These are phyloP conservation scores for Talaromyces sp. DNA, from an alignment of 2,329 filamentous ascomycete genomes.

Conservation along the genomic window DNA sequence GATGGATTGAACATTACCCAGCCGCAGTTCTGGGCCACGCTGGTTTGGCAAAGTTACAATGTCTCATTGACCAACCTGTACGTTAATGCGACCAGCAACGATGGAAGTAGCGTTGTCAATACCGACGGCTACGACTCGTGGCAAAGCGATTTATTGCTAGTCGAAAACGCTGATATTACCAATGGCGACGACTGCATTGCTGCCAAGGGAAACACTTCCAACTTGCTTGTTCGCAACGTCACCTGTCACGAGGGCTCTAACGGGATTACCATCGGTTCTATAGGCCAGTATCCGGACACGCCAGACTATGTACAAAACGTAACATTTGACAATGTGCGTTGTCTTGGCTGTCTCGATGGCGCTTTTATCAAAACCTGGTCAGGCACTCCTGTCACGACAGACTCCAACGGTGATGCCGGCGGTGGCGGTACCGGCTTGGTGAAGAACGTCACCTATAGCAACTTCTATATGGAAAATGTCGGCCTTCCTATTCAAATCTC, in stretches of 20 bases:
- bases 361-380: slow-evolving; percentile 25
- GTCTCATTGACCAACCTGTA: slow-evolving; percentile 51
- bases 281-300: slow-evolving; percentile 34
- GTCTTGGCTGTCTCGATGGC: slow-evolving; percentile 17
- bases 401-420: slow-evolving; percentile 19
- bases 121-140: slow-evolving; percentile 51
- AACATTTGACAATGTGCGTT: slow-evolving; percentile 29
- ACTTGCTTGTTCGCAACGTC: slow-evolving; percentile 35
- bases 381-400: slow-evolving; percentile 14
- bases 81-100: slow-evolving; percentile 46
- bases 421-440: slow-evolving; percentile 20
- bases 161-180: slow-evolving; percentile 44
- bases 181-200: slow-evolving; percentile 35
- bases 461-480: slow-evolving; percentile 22
- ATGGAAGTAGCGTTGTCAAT: slow-evolving; percentile 45
- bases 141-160: slow-evolving; percentile 45
- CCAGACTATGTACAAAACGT: slow-evolving; percentile 36
- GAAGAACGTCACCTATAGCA: slow-evolving; percentile 20
- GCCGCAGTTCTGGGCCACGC: slow-evolving; percentile 49
- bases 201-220: slow-evolving; percentile 38
- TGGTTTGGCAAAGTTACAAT: slow-evolving; percentile 45
- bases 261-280: slow-evolving; percentile 36
- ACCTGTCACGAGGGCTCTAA: slow-evolving; percentile 31
- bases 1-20: slow-evolving; percentile 47
- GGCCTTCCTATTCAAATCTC: slow-evolving; percentile 22